Base-by-base conservation (phyloP, 1,139 yeast genomes). In the Protomyces inouyei region DNA sequence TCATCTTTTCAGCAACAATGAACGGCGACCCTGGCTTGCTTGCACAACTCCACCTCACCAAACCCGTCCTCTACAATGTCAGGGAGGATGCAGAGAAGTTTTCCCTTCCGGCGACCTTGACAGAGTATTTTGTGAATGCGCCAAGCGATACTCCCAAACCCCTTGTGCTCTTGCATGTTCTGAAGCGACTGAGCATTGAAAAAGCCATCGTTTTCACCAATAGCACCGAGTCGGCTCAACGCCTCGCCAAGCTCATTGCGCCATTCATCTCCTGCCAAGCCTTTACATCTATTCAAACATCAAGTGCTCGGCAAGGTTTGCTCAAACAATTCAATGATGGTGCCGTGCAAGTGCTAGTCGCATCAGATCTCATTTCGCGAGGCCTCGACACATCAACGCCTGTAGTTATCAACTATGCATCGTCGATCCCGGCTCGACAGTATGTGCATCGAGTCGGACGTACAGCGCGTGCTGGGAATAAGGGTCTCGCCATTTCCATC, bases 361-460 rank as follows among this genome's bases (percentile, higher is more conserved):
- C 98, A 6, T 93, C 99, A 0, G 95, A 96, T 1, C 86, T 93
- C 40, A 90, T 97, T 4, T 96, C 98, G 0, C 79, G 99, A 68
- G 99, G 99, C 0, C 76, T 95, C 46, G 98, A 93, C 75, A 86
- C 89, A 61, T 86, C 85, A 25, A 80, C 92, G 35, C 84, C 84
- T 65, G 75, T 90, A 57, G 98, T 93, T 1, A 78, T 93, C 10
- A 88, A 93, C 70, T 93, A 83, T 73, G 97, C 93, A 73, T 85
- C 97, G 0, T 96, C 97, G 0, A 87, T 82, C 68, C 95, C 92
- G 68, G 82, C 90, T 80, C 97, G 96, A 67, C 98, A 93, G 73
- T 93, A 93, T 72, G 95, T 95, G 6, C 99, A 93, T 75, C 80
- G 98, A 36, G 96, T 92, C 0, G 99, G 99, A 0, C 79, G 99